Conservation (phyloP, 2,329 filamentous ascomycete species). For the Venturia nashicola region DNA sequence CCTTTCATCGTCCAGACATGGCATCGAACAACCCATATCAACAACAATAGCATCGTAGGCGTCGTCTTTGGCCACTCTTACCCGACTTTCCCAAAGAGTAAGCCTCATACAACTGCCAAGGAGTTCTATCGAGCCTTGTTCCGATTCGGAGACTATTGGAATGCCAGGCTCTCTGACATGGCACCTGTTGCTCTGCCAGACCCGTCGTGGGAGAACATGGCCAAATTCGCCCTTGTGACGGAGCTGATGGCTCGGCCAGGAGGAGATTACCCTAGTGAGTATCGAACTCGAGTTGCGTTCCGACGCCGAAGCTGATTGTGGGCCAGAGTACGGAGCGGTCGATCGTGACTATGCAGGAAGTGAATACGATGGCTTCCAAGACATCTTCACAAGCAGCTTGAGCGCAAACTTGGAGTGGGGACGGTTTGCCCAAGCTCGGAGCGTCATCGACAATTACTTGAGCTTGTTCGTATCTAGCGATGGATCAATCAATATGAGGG, state of each 20-base stretch:
- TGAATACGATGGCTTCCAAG: slow-evolving; percentile 7
- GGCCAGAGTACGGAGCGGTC: slow-evolving; percentile 1
- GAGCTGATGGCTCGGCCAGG: slow-evolving; percentile 8
- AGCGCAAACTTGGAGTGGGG: slow-evolving; percentile 7
- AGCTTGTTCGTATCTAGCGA: not conserved
- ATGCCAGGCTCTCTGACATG: not conserved
- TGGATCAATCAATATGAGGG: slow-evolving; percentile 8
- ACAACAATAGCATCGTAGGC: not conserved
- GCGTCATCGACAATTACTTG: slow-evolving; percentile 8
- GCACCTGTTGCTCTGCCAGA: not conserved
- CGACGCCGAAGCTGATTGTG: not conserved
- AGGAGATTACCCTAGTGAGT: slow-evolving; percentile 7
- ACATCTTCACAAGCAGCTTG: slow-evolving; percentile 8
- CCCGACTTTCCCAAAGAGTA: not conserved
- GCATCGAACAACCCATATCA: slow-evolving; percentile 2
- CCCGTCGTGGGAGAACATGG: slow-evolving; percentile 5
- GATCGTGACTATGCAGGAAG: not conserved
- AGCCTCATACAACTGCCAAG: not conserved
- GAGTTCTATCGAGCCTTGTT: slow-evolving; percentile 4
- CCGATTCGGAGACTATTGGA: slow-evolving; percentile 8
- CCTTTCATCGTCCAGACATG: slow-evolving; percentile 7
- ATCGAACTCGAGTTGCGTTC: not conserved
- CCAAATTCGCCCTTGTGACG: slow-evolving; percentile 5
- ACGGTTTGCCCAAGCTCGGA: slow-evolving; percentile 1
- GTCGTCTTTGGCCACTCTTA: not conserved